A percentile compares a stretch with the other conserved stretches of the same genome.
phyloP scores from a whole-genome alignment of 2,329 filamentous ascomycete species.

The Microsporum audouinii region DNA sequence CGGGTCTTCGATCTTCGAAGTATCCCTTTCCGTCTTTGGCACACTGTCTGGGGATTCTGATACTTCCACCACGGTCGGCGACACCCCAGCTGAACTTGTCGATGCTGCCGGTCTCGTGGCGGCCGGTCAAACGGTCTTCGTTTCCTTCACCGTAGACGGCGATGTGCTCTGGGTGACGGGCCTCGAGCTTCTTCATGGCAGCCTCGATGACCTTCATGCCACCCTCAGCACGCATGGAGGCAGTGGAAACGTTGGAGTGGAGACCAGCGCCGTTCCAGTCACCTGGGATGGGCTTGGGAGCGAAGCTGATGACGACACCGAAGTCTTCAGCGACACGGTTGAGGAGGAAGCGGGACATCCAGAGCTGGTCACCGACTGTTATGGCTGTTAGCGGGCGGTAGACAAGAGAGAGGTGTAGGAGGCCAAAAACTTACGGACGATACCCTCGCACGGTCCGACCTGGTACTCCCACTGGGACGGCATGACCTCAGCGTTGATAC shows the following conservation, averaged over 20 bases:
- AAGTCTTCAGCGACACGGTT: constrained; percentile 92
- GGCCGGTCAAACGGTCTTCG: constrained; percentile 81
- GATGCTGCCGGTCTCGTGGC: constrained; percentile 87
- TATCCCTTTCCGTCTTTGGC: constrained; percentile 87
- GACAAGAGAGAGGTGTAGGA: not conserved
- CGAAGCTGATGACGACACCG: constrained; percentile 85
- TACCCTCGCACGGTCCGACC: constrained; percentile 79
- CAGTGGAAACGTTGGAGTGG: constrained; percentile 86
- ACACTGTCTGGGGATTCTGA: constrained; percentile 78
- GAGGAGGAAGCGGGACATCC: constrained; percentile 82
- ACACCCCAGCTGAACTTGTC: constrained; percentile 90
- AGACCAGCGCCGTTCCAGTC: constrained; percentile 96
- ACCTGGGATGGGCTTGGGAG: constrained; percentile 89
- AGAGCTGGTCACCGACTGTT: constrained; percentile 86
- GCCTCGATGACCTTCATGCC: constrained; percentile 93
- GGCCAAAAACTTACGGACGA: constrained; percentile 52
- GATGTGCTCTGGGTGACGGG: constrained; percentile 72
- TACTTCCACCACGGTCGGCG: constrained; percentile 87
- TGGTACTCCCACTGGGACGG: constrained; percentile 98
- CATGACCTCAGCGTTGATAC: constrained; percentile 99
- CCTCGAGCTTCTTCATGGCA: constrained; percentile 71
- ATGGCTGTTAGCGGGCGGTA: not conserved
- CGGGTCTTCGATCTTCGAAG: constrained; percentile 76
- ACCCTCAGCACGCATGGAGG: constrained; percentile 76
- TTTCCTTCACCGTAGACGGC: constrained; percentile 94